Conservation (phyloP, 352 stramenopile species). For the Hyaloperonospora brassicae region DNA sequence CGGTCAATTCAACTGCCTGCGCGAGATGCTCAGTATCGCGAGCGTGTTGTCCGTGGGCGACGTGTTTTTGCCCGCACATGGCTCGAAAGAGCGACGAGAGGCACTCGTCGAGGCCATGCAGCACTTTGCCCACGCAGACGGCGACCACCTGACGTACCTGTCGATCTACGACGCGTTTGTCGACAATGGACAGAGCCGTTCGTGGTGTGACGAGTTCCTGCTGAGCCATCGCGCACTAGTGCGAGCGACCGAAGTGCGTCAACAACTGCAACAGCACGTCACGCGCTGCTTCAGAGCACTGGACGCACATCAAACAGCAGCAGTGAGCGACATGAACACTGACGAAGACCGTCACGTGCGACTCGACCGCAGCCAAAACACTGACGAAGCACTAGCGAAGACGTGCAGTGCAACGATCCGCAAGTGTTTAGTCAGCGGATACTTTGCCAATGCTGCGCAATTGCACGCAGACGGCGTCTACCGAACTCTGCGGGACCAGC, state of each 20-base stretch:
- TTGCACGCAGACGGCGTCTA: slow-evolving; percentile 86
- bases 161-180: slow-evolving; percentile 67
- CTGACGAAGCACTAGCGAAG: slow-evolving; percentile 20
- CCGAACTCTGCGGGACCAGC: slow-evolving; percentile 57
- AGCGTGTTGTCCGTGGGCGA: slow-evolving; percentile 92
- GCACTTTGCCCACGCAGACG: slow-evolving; percentile 54
- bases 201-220: slow-evolving; percentile 73
- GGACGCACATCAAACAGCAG: not conserved
- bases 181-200: slow-evolving; percentile 46
- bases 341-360: slow-evolving; percentile 14
- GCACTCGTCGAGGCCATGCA: slow-evolving; percentile 64
- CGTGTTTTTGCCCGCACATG: slow-evolving; percentile 52
- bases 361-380: not conserved
- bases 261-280: slow-evolving; percentile 60
- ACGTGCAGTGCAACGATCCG: slow-evolving; percentile 29
- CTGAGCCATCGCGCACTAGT: slow-evolving; percentile 49
- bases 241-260: slow-evolving; percentile 57
- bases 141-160: slow-evolving; percentile 66
- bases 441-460: slow-evolving; percentile 95
- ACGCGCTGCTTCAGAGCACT: slow-evolving; percentile 44
- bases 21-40: slow-evolving; percentile 93
- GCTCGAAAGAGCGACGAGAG: slow-evolving; percentile 56
- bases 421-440: slow-evolving; percentile 64
- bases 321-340: not conserved
- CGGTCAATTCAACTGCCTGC: slow-evolving; percentile 72